phyloP scores from a whole-genome alignment of 2,329 filamentous ascomycete species.

The Trichoderma sp. region DNA sequence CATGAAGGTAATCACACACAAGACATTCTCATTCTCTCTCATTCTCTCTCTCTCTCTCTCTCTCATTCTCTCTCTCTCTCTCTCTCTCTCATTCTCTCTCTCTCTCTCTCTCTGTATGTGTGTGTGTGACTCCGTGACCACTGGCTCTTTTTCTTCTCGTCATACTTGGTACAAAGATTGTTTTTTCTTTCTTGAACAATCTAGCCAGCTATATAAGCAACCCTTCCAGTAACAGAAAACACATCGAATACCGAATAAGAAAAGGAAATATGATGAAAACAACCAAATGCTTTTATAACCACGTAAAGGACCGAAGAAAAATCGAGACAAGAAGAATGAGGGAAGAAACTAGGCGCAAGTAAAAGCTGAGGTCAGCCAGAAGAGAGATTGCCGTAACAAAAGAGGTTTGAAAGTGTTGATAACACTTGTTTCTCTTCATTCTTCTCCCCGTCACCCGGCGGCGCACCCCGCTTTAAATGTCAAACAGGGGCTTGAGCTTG shows the following conservation, averaged over 20 bases:
- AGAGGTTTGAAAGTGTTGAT: neutral
- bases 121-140: no score
- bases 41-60: no score
- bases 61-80: no score
- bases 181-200: neutral
- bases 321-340: neutral
- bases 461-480: constrained; percentile 57
- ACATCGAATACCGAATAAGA: neutral
- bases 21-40: no score
- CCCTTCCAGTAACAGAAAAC: neutral
- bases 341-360: neutral
- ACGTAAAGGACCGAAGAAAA: neutral
- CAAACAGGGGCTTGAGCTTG: constrained; percentile 93
- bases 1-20: no score
- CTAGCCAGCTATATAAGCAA: neutral
- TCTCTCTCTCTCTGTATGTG: no score
- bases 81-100: no score
- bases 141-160: neutral
- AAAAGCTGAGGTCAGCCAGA: neutral
- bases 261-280: neutral
- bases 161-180: constrained; percentile 21
- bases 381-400: neutral
- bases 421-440: neutral
- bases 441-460: neutral
- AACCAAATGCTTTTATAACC: constrained; percentile 13